A percentile compares a stretch with the other conserved stretches of the same genome.
phyloP scores from a whole-genome alignment of 169 alveolate genomes.

The Babesia ovis region DNA sequence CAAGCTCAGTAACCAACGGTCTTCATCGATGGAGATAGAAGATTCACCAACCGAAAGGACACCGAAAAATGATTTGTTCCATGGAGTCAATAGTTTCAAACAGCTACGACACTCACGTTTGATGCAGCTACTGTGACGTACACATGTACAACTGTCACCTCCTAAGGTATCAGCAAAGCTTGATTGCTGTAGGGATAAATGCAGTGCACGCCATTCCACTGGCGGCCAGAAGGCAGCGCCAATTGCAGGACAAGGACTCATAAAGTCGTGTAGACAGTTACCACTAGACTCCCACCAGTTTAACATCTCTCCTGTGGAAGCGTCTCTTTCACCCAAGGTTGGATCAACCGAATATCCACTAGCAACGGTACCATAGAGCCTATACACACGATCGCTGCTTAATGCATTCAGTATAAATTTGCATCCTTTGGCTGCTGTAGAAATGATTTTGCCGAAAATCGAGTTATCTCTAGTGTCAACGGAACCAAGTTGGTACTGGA shows the following conservation, averaged over 20 bases:
- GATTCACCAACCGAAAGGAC: conserved; percentile 18
- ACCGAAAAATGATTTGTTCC: conserved; percentile 43
- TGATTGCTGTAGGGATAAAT: conserved; percentile 11
- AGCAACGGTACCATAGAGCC: conserved; percentile 29
- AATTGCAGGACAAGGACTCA: not conserved
- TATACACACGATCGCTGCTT: conserved; percentile 20
- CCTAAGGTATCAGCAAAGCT: not conserved
- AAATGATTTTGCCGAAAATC: conserved; percentile 5
- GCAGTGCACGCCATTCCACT: conserved; percentile 39
- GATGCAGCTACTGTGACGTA: conserved; percentile 3
- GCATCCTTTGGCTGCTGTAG: conserved; percentile 20
- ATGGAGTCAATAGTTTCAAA: conserved; percentile 48
- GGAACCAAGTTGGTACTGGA: conserved; percentile 54
- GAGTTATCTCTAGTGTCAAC: conserved; percentile 30
- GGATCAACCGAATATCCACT: conserved; percentile 31
- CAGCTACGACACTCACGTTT: conserved; percentile 13
- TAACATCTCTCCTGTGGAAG: not conserved
- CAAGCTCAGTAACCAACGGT: conserved; percentile 45
- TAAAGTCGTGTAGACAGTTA: conserved; percentile 30
- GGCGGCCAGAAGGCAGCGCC: conserved; percentile 58
- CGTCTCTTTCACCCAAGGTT: not conserved
- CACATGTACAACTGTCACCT: conserved; percentile 11
- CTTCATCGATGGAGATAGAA: conserved; percentile 31
- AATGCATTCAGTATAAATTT: conserved; percentile 2
- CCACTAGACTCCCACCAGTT: conserved; percentile 25